Conservation (phyloP, 805 yeast genomes). For the Cyberlindnera mississippiensis region DNA sequence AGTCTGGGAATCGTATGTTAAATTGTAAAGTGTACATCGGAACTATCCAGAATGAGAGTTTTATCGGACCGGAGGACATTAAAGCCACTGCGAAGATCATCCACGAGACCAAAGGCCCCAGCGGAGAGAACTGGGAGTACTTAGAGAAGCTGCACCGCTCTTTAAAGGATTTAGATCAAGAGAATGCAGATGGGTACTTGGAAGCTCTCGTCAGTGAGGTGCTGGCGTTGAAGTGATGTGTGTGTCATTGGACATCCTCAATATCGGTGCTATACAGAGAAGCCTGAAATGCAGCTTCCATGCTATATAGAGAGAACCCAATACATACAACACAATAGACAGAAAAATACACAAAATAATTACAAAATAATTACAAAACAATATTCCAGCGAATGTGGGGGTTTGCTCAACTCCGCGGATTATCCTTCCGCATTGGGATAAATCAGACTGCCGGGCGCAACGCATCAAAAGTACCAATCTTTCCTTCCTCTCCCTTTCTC, state of each 20-base stretch:
- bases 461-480: not conserved
- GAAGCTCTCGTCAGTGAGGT: conserved; percentile 19
- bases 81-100: conserved; percentile 59
- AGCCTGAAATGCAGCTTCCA: too few species aligned
- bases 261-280: too few species aligned
- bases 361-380: too few species aligned
- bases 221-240: not conserved
- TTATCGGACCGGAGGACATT: conserved; percentile 75
- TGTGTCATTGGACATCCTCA: not conserved
- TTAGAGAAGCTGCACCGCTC: conserved; percentile 51
- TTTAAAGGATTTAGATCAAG: conserved; percentile 30
- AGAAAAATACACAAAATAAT: too few species aligned
- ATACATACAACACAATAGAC: too few species aligned
- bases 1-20: conserved; percentile 40
- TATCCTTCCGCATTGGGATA: not conserved
- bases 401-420: not conserved
- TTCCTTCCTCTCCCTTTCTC: not conserved
- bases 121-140: conserved; percentile 79
- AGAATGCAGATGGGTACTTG: conserved; percentile 19
- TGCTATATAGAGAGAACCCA: too few species aligned
- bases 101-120: conserved; percentile 59
- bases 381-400: too few species aligned
- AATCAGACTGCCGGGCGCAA: not conserved
- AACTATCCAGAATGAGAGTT: conserved; percentile 73
- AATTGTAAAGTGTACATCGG: conserved; percentile 77